Percentiles rank a stretch among this genome's conserved stretches.
Evolutionary conservation across 78 protist genomes (phyloP).

Genomic region (Bigelowiella natans): DNA sequence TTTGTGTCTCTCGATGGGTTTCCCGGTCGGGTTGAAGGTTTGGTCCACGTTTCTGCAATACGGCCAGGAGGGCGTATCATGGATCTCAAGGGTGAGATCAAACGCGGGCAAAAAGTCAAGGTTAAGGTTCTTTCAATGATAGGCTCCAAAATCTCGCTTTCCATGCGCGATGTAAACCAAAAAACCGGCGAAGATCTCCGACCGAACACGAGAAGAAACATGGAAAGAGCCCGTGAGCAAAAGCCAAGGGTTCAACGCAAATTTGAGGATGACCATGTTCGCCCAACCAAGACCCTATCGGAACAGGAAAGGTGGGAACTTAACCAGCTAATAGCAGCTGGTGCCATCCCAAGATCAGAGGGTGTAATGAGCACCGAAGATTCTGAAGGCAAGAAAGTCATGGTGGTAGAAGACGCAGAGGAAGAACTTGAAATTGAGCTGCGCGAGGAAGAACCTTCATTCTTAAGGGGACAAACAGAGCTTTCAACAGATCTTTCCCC

Average conservation of each 20-base stretch:
- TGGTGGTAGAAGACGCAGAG: slow-evolving; percentile 33
- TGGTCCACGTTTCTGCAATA: slow-evolving; percentile 61
- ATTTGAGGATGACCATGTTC: slow-evolving; percentile 9
- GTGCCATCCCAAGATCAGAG: slow-evolving; percentile 47
- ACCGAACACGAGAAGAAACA: slow-evolving; percentile 22
- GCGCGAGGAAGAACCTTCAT: slow-evolving; percentile 76
- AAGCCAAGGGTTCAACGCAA: background rate
- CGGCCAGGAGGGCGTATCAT: background rate
- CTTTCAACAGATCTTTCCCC: slow-evolving; percentile 57
- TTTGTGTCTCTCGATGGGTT: slow-evolving; percentile 57
- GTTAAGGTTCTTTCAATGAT: slow-evolving; percentile 12
- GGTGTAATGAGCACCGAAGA: slow-evolving; percentile 17
- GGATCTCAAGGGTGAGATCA: slow-evolving; percentile 14
- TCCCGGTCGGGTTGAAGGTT: slow-evolving; percentile 55
- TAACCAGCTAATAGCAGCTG: slow-evolving; percentile 69
- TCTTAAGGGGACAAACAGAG: slow-evolving; percentile 53
- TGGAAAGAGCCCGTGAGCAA: background rate
- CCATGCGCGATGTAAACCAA: slow-evolving; percentile 80
- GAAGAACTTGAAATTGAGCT: slow-evolving; percentile 83
- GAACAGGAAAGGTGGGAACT: slow-evolving; percentile 76
- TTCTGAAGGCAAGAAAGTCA: background rate
- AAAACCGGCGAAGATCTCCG: slow-evolving; percentile 66
- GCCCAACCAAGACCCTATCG: slow-evolving; percentile 20
- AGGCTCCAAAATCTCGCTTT: slow-evolving; percentile 31
- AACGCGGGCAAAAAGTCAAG: slow-evolving; percentile 20